Evolutionary conservation across 2,329 filamentous ascomycete species (phyloP).

Genomic region (Verticillium tricorpus): DNA sequence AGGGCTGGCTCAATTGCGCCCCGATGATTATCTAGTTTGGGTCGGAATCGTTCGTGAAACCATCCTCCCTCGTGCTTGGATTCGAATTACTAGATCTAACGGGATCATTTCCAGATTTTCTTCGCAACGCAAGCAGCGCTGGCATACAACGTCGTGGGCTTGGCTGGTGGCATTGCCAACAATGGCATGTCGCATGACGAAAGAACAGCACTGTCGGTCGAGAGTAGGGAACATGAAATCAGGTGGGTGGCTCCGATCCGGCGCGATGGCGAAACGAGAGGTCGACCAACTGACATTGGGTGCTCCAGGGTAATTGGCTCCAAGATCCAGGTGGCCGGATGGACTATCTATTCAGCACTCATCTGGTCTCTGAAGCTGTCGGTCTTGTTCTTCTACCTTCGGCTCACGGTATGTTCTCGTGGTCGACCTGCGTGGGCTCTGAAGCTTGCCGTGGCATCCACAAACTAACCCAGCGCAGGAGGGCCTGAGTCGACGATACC

Average conservation of each 20-base stretch:
- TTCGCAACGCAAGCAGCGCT: conserved; percentile 25
- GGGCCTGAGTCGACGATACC: conserved; percentile 21
- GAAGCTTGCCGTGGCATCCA: neutral
- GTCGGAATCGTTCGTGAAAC: conserved; percentile 9
- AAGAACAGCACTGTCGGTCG: conserved; percentile 36
- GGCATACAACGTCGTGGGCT: conserved; percentile 45
- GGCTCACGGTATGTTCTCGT: neutral
- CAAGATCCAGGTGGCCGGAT: conserved; percentile 48
- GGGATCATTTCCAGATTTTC: neutral
- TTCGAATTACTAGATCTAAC: neutral
- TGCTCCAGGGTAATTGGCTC: conserved; percentile 45
- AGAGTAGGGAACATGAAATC: conserved; percentile 37
- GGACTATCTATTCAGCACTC: conserved; percentile 47
- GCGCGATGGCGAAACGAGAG: neutral
- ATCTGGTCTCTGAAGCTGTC: conserved; percentile 50
- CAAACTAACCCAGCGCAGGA: conserved; percentile 17
- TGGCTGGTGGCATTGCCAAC: conserved; percentile 48
- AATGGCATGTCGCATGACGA: conserved; percentile 50
- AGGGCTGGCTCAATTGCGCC: conserved; percentile 17
- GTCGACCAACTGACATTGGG: neutral
- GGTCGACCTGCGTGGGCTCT: neutral
- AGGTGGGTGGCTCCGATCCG: conserved; percentile 18
- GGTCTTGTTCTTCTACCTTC: conserved; percentile 46
- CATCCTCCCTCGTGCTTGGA: too few relatives aligned
- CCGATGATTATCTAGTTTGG: conserved; percentile 25